Conservation (phyloP, 148 eudicot species). For the Spergularia bocconei region DNA sequence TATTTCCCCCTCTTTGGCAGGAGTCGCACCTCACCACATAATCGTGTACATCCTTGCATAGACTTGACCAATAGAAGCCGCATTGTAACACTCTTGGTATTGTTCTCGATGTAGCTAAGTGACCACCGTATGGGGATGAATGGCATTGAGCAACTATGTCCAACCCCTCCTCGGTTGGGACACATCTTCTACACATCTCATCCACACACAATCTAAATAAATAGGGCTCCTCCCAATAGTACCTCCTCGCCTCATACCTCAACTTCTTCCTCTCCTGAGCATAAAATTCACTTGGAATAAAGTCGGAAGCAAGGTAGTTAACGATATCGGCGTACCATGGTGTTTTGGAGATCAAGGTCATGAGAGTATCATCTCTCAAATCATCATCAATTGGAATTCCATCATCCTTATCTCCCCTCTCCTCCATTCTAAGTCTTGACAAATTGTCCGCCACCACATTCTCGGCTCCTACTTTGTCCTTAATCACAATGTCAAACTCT, state of each 20-base stretch:
- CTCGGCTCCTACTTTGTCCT: too few relatives aligned
- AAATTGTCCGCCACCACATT: too few relatives aligned
- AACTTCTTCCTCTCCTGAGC: neutral
- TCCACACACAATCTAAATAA: neutral
- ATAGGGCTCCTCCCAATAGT: neutral
- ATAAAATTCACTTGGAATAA: too few relatives aligned
- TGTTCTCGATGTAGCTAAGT: neutral
- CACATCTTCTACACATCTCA: neutral
- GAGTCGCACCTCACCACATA: neutral
- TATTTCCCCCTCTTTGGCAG: neutral
- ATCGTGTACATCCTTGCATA: neutral
- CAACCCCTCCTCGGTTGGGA: neutral
- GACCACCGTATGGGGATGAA: neutral
- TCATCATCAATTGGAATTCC: too few relatives aligned
- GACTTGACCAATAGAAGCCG: neutral
- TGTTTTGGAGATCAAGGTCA: too few relatives aligned
- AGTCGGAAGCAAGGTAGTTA: too few relatives aligned
- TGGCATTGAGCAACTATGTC: neutral
- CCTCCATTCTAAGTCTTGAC: too few relatives aligned
- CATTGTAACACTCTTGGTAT: neutral
- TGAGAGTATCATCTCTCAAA: too few relatives aligned
- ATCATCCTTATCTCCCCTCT: too few relatives aligned
- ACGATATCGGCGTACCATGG: too few relatives aligned
- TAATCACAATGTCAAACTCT: too few relatives aligned
- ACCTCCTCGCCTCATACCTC: neutral